phyloP scores from a whole-genome alignment of 139 green algal genomes.

The Volvox africanus region DNA sequence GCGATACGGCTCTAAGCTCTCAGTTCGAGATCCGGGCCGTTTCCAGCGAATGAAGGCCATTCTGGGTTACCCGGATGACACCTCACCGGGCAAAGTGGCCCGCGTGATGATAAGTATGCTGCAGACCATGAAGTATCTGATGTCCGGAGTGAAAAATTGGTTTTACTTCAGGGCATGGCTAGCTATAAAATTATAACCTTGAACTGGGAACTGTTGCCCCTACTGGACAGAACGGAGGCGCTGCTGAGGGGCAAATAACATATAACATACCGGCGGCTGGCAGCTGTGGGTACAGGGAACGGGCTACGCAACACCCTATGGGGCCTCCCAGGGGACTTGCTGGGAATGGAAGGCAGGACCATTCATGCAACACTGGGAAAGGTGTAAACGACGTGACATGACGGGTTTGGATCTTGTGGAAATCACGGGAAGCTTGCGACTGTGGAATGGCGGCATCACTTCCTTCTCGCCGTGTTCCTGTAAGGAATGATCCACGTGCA shows the following conservation, averaged over 20 bases:
- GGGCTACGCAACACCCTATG: too few species aligned
- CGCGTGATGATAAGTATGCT: slow-evolving; percentile 24
- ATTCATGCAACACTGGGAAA: too few species aligned
- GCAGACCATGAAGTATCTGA: slow-evolving; percentile 42
- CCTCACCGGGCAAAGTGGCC: background rate
- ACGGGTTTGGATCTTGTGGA: too few species aligned
- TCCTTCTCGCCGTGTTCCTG: too few species aligned
- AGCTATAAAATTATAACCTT: slow-evolving; percentile 35
- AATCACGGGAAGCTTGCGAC: too few species aligned
- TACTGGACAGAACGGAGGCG: background rate
- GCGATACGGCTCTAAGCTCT: slow-evolving; percentile 43
- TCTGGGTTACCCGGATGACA: slow-evolving; percentile 48
- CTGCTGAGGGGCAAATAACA: background rate
- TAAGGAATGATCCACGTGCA: too few species aligned
- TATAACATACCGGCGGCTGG: background rate
- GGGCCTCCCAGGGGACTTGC: too few species aligned
- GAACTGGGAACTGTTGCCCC: slow-evolving; percentile 30
- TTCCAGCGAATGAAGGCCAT: slow-evolving; percentile 56
- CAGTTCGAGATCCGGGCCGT: slow-evolving; percentile 28
- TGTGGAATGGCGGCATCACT: too few species aligned
- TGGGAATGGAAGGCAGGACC: too few species aligned
- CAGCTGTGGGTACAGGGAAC: too few species aligned
- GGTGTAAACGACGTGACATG: too few species aligned
- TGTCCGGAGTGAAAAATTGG: background rate
- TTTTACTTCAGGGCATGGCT: background rate